Base-by-base conservation (phyloP, 306 rosid species). In the Trifolium repens region DNA sequence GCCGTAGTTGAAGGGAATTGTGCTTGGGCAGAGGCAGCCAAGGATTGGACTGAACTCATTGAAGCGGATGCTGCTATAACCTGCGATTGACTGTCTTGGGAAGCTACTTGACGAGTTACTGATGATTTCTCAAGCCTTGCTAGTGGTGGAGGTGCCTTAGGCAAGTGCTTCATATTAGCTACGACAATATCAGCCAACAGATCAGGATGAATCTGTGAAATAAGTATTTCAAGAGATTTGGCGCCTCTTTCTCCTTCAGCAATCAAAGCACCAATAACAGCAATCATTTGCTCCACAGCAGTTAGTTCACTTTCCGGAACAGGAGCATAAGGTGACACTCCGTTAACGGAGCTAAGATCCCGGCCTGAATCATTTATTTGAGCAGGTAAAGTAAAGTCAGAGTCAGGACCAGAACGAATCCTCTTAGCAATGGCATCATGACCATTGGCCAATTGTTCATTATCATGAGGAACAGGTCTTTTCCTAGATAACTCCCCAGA, bases 161-260 rank as follows among this genome's bases (percentile, higher is more conserved):
- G 97, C 91, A 92, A 85, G 86, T 94, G 96, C 82, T 82, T 87
- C 99, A 94, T 94, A 81, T 94, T 94, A 69, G 96, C 88, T 72
- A 94, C 88, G 75, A 94, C 99, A 79, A 94, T 94, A 87, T 94
- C 99, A 35, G 99, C 97, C 88, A 94, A 74, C 82, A 94, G 79
- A 88, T 94, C 99, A 57, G 97, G 99, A 85, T 92, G 99, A 81
- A 92, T 85, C 79, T 92, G 82, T 17, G 99, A 94, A 73, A 94
- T 79, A 69, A 94, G 96, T 78, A 94, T 90, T 84, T 92, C 92
- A 67, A 94, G 97, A 63, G 99, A 92, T 78, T 94, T 96, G 40
- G 91, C 96, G 59, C 99, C 99, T 78, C 96, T 89, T 82, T 94
- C 97, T 73, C 99, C 99, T 86, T 94, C 99, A 78, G 97, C 99